Evolutionary conservation across 805 yeast genomes (phyloP), one percentile per base, ranked within the genome.

Genomic region (Hanseniaspora osmophila): DNA sequence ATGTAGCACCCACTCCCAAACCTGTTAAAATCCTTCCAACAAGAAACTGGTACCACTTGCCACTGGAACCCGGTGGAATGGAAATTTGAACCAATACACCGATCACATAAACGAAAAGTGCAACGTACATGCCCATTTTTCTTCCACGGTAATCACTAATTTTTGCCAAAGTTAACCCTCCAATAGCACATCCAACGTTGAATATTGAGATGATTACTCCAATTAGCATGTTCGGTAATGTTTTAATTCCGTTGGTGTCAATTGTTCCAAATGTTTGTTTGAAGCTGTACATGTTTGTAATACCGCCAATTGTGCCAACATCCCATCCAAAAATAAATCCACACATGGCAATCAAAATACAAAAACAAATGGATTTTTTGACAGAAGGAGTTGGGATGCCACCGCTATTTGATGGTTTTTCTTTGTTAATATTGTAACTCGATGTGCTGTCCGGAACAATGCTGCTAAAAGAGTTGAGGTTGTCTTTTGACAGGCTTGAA

Each of bases 291-390:
- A 78, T 71, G 55, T 76, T 74, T 30, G 78, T 74, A 49, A 79
- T 72, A 45, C 85, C 84, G 15, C 83, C 78, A 56, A 80, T 77
- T 47, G 81, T 78, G 56, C 86, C 86, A 35, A 84, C 77, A 63
- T 80, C 87, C 70, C 78, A 80, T 44, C 87, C 87, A 53, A 78
- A 78, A 33, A 78, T 77, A 56, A 76, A 79, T 29, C 86, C 87
- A 54, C 82, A 82, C 52, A 78, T 78, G 6, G 84, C 78, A 45
- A 79, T 74, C 45, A 74, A 54, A n/a, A 69, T 53, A 61, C 85
- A 77, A 29, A 61, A 64, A 44, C 56, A n/a, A 12, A 62, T 49
- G n/a, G 42, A 42, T 38, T 42, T 41, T 18, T 16, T 45, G 13
- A 43, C 41, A 9, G 33, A 33, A 16, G 27, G 27, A 2, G 32